Percentiles rank a stretch among this genome's conserved stretches.
Conservation (phyloP, 2,329 filamentous ascomycete species). For the Leptographium galeiforme region DNA sequence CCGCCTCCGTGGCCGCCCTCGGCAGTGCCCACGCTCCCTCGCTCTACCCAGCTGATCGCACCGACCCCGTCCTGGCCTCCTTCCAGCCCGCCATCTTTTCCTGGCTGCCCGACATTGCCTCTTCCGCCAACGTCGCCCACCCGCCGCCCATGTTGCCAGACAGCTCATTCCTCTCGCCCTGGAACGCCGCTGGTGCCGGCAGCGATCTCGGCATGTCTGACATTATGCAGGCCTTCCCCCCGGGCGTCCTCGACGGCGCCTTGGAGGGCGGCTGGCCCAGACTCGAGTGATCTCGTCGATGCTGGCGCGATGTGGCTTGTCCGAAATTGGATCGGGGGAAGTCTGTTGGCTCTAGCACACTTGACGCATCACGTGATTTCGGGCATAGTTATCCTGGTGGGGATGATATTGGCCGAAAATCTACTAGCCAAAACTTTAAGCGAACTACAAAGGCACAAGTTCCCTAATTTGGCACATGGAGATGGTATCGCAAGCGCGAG, state of each 20-base stretch:
- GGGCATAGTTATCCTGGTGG: too few species aligned
- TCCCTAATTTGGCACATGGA: too few species aligned
- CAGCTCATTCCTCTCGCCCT: background rate
- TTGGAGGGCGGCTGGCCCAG: constrained; percentile 1
- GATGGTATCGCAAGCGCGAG: too few species aligned
- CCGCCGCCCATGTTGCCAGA: constrained; percentile 1
- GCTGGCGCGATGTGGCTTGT: background rate
- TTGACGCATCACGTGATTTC: too few species aligned
- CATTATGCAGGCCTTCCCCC: constrained; percentile 1
- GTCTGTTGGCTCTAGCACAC: too few species aligned
- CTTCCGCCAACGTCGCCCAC: background rate
- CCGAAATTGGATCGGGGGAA: too few species aligned
- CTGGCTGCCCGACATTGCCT: background rate
- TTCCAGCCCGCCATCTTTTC: constrained; percentile 1
- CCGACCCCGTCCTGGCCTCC: background rate
- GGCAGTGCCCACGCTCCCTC: background rate
- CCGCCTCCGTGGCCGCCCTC: background rate
- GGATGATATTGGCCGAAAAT: too few species aligned
- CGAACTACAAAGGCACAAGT: too few species aligned
- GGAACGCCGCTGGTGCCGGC: background rate
- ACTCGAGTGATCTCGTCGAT: background rate
- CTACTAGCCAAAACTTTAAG: too few species aligned
- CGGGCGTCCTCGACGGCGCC: background rate
- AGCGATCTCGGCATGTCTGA: background rate
- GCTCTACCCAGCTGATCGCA: background rate